phyloP scores from a whole-genome alignment of 2,329 filamentous ascomycete species.

The Claviceps sp. region DNA sequence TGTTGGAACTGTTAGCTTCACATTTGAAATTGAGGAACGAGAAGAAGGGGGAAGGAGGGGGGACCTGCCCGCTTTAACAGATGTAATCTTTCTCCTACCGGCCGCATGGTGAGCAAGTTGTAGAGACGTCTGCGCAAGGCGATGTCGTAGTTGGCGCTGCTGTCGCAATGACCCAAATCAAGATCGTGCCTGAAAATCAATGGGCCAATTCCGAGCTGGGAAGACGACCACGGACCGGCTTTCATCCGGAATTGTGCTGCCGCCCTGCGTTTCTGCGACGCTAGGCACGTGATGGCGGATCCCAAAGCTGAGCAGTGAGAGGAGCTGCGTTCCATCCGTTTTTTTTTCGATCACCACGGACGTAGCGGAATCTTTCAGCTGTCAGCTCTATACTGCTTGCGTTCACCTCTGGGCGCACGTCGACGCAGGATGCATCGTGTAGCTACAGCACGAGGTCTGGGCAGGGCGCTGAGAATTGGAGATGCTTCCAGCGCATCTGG shows the following conservation, averaged over 20 bases:
- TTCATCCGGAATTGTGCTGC: constrained; percentile 9
- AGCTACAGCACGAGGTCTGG: constrained; percentile 29
- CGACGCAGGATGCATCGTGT: constrained; percentile 28
- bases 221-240: constrained; percentile 9
- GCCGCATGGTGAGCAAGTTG: constrained; percentile 19
- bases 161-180: not conserved
- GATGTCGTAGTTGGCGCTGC: not conserved
- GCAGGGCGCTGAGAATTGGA: constrained; percentile 27
- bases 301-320: too few species aligned
- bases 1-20: constrained; percentile 1
- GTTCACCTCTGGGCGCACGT: too few species aligned
- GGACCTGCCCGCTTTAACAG: constrained; percentile 56
- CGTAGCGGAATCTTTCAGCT: too few species aligned
- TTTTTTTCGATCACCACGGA: too few species aligned
- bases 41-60: not conserved
- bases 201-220: not conserved
- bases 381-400: too few species aligned
- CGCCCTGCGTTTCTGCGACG: not conserved
- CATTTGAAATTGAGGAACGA: not conserved
- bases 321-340: too few species aligned
- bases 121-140: not conserved
- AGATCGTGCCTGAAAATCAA: not conserved
- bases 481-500: constrained; percentile 24
- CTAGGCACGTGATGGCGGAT: too few species aligned
- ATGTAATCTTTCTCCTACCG: constrained; percentile 56